phyloP scores from a whole-genome alignment of 2,329 filamentous ascomycete genomes.

The Tolypocladium ovalisporum region DNA sequence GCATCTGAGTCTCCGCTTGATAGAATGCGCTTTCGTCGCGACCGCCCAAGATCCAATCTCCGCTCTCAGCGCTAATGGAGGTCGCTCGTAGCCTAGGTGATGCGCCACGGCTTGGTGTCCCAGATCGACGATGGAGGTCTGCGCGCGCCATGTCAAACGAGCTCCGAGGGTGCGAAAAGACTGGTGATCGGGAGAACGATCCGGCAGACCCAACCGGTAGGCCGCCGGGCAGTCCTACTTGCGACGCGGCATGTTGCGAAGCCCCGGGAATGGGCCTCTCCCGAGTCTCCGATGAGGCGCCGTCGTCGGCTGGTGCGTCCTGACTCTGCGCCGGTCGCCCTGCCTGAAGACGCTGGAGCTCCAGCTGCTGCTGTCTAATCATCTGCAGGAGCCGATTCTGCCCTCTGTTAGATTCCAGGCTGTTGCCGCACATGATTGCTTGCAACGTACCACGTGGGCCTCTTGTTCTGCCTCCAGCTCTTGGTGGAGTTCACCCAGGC shows the following conservation, averaged over 20 bases:
- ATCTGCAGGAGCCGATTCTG: slow-evolving; percentile 67
- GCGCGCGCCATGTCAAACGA: slow-evolving; percentile 49
- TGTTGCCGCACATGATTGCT: too few species aligned
- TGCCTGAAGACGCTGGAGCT: slow-evolving; percentile 51
- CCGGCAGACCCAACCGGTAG: slow-evolving; percentile 21
- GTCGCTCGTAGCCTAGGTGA: slow-evolving; percentile 46
- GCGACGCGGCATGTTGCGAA: slow-evolving; percentile 22
- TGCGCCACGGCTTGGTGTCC: slow-evolving; percentile 46
- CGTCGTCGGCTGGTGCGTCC: slow-evolving; percentile 38
- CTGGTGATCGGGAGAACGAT: slow-evolving; percentile 41
- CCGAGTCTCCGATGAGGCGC: slow-evolving; percentile 28
- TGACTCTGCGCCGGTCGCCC: slow-evolving; percentile 23
- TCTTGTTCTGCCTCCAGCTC: slow-evolving; percentile 73
- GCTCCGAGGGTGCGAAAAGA: slow-evolving; percentile 38
- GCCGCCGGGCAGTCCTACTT: slow-evolving; percentile 11
- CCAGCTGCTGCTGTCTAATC: slow-evolving; percentile 66
- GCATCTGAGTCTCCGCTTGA: slow-evolving; percentile 69
- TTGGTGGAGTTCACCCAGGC: slow-evolving; percentile 67
- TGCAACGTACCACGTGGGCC: slow-evolving; percentile 53
- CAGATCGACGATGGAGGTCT: slow-evolving; percentile 44
- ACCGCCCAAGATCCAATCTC: slow-evolving; percentile 51
- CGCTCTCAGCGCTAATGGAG: slow-evolving; percentile 47
- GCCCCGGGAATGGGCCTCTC: slow-evolving; percentile 30
- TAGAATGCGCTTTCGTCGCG: slow-evolving; percentile 71
- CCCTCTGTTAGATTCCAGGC: slow-evolving; percentile 4